Base-by-base conservation (phyloP, 495 filamentous ascomycete genomes). In the Tuber brumale region DNA sequence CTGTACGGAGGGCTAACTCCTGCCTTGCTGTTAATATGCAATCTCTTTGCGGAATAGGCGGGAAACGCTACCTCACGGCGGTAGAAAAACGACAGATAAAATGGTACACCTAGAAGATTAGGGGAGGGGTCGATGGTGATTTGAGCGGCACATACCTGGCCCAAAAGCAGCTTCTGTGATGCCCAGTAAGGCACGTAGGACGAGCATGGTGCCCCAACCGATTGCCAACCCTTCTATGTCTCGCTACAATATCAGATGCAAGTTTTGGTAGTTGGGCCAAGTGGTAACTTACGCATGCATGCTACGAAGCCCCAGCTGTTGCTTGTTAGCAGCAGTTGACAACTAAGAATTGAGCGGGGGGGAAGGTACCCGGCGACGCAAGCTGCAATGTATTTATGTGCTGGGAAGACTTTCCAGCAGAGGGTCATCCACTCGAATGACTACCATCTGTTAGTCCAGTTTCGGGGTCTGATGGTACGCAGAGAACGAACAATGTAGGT, bases 71-170 rank as follows among this genome's bases (percentile, higher is more conserved):
- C 80, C 70, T 90, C 87, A 9, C 94, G 87, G 42, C 90, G 88
- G 80, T 96, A 97, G 86, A 97, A 97, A 85, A 94, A 95, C 0
- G 89, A 91, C 0, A 97, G 86, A 0, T 94, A 85, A 75, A 90
- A 94, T 0, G 92, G 92, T 7, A 93, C 86, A 3, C 89, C 90
- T 74, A 77, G 41, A 48, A 66, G 44, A n/a, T 19, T 46, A 39
- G 27, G 70, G 74, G 42, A 72, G 31, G 70, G 83, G 35, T 66
- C 57, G 12, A 75, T 76, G 27, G 76, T 35, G 35, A 42, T 7
- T 45, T 2, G 27, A 74, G 51, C 21, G 21, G n/a, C 31, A 39
- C 74, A 41, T 77, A 82, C 81, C 81, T 14, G 92, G 91, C 8
- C 89, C 91, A 77, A 89, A 95, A 0, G 87, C 91, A 16, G 89